Conservation (phyloP, 2,329 filamentous ascomycete species). For the Microthyrium microscopicum region DNA sequence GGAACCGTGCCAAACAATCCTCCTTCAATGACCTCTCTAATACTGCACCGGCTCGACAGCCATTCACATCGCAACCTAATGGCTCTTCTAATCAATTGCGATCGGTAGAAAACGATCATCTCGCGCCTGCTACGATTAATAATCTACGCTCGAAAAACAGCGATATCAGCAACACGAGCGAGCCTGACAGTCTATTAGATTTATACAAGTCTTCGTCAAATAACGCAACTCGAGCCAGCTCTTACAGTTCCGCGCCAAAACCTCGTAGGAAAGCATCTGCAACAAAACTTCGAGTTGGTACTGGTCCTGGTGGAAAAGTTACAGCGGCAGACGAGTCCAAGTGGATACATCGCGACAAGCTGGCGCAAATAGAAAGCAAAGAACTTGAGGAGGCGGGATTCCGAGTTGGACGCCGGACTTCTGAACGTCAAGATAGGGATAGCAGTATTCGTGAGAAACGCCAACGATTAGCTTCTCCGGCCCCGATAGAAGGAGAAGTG, state of each 20-base stretch:
- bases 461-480: conserved; percentile 19
- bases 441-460: conserved; percentile 14
- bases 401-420: conserved; percentile 21
- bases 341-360: conserved; percentile 76
- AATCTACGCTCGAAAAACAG: conserved; percentile 24
- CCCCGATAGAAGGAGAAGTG: conserved; percentile 23
- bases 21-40: conserved; percentile 1
- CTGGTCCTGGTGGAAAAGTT: conserved; percentile 4
- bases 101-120: conserved; percentile 15
- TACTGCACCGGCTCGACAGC: conserved; percentile 14
- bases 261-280: too few species aligned
- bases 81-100: conserved; percentile 19
- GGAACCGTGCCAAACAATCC: background rate
- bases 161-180: conserved; percentile 25
- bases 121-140: conserved; percentile 9
- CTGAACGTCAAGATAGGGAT: background rate
- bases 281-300: background rate
- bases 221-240: conserved; percentile 5
- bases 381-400: conserved; percentile 69
- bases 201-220: conserved; percentile 21
- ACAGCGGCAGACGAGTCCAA: conserved; percentile 42
- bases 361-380: conserved; percentile 64
- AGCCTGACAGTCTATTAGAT: conserved; percentile 31
- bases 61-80: conserved; percentile 17
- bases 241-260: background rate